Base-by-base conservation (phyloP, 2,329 filamentous ascomycete genomes). In the Gnomoniopsis smithogilvyi region DNA sequence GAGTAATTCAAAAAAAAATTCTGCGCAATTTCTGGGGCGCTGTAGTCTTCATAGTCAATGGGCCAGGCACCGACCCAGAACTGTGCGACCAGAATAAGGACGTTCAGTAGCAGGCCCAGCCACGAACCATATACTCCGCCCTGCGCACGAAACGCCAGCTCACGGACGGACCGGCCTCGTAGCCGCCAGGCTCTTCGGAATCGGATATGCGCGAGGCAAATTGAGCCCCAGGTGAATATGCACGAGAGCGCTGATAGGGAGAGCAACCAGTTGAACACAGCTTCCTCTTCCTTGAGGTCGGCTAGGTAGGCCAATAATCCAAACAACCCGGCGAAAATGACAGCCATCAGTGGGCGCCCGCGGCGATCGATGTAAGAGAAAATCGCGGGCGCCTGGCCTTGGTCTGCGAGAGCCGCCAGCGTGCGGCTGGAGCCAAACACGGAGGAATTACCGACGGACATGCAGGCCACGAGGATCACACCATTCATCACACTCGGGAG, bases 401-500 rank as follows among this genome's bases (percentile, higher is more conserved):
- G 92, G 71, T 96, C 92, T 48, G 93, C 92, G 2, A 97, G 83
- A 3, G 93, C 92, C 26, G 92, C 91, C 8, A 98, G 84, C 2
- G 93, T 97, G 67, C 94, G 87, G 1, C 91, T 96, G 24, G 91
- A 94, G 38, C 92, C 94, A 68, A 96, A 98, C 61, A 97, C 88
- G 62, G 92, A 88, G 7, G 91, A 94, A 74, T 96, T 97, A 59
- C 92, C 92, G 61, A 97, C 93, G 0, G 91, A 96, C 22, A 97
- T 78, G 22, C 96, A 92, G 21, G 93, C 89, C 63, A 96, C 86
- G 69, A 97, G 86, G 71, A 97, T 96, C 62, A 97, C 92, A n/a
- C 86, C 87, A 73, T 98, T 97, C 89, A 97, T 96, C 56, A 97
- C 83, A 0, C 90, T 93, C 2, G 92, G 91, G 2, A 97, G 82